Base-by-base conservation (phyloP, 2,329 filamentous ascomycete genomes). In the Fusarium sp. region DNA sequence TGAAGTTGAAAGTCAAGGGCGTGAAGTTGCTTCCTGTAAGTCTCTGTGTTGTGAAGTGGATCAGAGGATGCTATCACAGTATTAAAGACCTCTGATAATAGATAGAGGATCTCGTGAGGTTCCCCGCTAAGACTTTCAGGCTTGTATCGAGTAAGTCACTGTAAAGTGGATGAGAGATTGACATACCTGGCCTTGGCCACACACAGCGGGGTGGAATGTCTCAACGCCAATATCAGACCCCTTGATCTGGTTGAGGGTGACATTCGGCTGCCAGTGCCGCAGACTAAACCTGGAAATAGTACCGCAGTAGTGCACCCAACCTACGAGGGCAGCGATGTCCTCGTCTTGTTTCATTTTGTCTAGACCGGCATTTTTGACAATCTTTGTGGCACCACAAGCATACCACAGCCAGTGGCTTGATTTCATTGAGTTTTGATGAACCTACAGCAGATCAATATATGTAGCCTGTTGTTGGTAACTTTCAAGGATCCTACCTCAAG, bases 331-430 rank as follows among this genome's bases (percentile, higher is more conserved):
- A 0, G 41, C n/a, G 0, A 57, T 39, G 1, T 71, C 70, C 3
- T 35, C 15, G 1, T 59, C 62, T 1, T 11, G 27, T 3, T 41
- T n/a, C 2, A 41, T 32, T 7, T 49, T 56, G 3, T 71, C 70
- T 0, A 72, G 37, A 0, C 46, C 27, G 6, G 55, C 50, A 11
- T 20, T 44, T 22, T 66, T 67, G 4, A 70, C 59, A 19, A 72
- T 56, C 23, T 63, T 52, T 6, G 67, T 56, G 0, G 58, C 55
- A 3, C 71, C 71, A 14, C 71, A 70, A 2, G 46, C 46, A 7
- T 68, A 73, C 68, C 68, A 70, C 0, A 70, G n/a, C 71, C 71
- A 73, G 10, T 71, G 63, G 8, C 55, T 69, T 4, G 71, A 59
- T 2, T 52, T 63, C 10, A 54, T 56, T 0, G 71, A 67, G 4